Conservation (phyloP, 192 early-diverging fungal genomes). For the Entomortierella chlamydospora region DNA sequence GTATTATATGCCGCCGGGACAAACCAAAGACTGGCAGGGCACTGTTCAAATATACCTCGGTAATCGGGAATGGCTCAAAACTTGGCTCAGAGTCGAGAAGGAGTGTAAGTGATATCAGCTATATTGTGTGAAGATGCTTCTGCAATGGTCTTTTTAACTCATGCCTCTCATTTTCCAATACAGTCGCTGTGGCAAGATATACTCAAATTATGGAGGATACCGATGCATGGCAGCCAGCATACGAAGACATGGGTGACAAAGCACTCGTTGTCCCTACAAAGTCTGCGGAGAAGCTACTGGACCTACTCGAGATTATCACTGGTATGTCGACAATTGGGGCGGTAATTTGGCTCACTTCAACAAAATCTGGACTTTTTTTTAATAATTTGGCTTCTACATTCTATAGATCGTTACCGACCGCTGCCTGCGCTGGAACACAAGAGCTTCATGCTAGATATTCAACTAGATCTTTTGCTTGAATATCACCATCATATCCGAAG, state of each 20-base stretch:
- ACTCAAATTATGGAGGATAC: constrained; percentile 69
- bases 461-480: constrained; percentile 68
- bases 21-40: constrained; percentile 54
- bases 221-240: constrained; percentile 71
- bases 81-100: constrained; percentile 79
- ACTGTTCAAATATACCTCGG: constrained; percentile 64
- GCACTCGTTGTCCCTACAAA: constrained; percentile 67
- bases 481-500: constrained; percentile 64
- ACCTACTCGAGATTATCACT: constrained; percentile 72
- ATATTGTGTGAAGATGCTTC: too few species aligned
- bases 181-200: constrained; percentile 70
- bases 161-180: too few species aligned
- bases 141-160: background rate
- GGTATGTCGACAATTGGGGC: constrained; percentile 41
- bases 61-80: constrained; percentile 67
- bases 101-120: constrained; percentile 55
- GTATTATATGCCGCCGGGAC: constrained; percentile 60
- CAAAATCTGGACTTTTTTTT: too few species aligned
- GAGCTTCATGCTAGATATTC: constrained; percentile 70
- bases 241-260: constrained; percentile 62
- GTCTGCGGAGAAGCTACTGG: constrained; percentile 68
- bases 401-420: constrained; percentile 65
- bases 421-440: constrained; percentile 69
- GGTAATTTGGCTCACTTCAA: too few species aligned
- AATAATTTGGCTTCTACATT: too few species aligned